Evolutionary conservation across 805 yeast genomes (phyloP), one percentile per base, ranked within the genome.

Genomic region (Isabelozyma gotoi): DNA sequence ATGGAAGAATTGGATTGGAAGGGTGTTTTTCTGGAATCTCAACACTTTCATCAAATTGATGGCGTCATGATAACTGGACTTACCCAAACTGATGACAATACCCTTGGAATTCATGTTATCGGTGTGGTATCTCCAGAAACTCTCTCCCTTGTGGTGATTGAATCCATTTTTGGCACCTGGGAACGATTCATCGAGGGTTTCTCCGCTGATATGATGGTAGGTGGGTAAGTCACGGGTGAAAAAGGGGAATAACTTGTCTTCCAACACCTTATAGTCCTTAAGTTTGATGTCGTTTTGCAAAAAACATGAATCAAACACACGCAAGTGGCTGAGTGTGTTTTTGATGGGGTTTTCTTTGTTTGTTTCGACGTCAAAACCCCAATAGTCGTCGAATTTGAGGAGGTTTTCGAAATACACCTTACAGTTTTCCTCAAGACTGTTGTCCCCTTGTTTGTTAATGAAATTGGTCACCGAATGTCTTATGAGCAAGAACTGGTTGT

Each of bases 1-100:
- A 19, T 49, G 51, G 3, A 48, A 41, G 5, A 58, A 33, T 38
- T 57, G 51, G 19, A 58, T 43, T 6, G 63, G 63, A 8, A 55
- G 45, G 18, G 18, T 33, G 36, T 51, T 57, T n/a, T 47, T 46
- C 20, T 49, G 46, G 3, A 40, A 46, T 4, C 60, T 46, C 24
- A 58, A 47, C 5, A 50, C 38, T 14, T 24, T 19, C 3, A 44
- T 20, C 7, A 44, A 36, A 17, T 21, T 15, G 5, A 32, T 15
- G 14, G 27, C 32, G 3, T 40, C 37, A 5, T 19, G 17, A 7
- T 27, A 14, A 11, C 40, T 44, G 3, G 16, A 17, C 3, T 24
- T 33, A 2, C 35, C 20, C 16, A 33, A n/a, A 16, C 42, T 39
- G 16, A 39, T 39, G 18, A 39, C 42, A 2, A 39, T 39, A 14